These are phyloP conservation scores for Zea luxurians DNA, from an alignment of 176 grass and related monocot species.

Conservation along the genomic window DNA sequence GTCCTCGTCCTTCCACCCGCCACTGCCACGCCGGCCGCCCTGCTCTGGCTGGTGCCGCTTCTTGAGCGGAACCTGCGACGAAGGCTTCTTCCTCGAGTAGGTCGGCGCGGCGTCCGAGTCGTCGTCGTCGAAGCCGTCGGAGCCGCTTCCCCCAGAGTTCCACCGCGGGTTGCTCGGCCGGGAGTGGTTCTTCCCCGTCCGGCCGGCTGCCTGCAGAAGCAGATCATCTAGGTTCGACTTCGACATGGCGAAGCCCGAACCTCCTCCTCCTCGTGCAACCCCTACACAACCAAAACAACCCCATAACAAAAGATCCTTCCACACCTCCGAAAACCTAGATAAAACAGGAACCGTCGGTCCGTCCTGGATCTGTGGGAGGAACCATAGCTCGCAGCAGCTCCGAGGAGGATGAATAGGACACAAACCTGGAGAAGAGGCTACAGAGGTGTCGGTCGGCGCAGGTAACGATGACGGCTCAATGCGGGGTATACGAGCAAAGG, in stretches of 20 bases:
- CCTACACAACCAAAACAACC: constrained; percentile 1
- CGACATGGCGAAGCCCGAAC: constrained; percentile 40
- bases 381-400: too few species aligned
- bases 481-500: background rate
- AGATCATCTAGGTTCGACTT: constrained; percentile 54
- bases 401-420: background rate
- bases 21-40: constrained; percentile 9
- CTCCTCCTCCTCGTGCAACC: background rate
- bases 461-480: background rate
- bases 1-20: constrained; percentile 31
- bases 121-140: constrained; percentile 50
- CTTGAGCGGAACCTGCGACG: constrained; percentile 85
- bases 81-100: constrained; percentile 50
- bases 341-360: constrained; percentile 7
- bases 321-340: background rate
- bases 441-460: background rate
- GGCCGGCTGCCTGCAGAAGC: constrained; percentile 82
- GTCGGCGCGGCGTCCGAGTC: constrained; percentile 52
- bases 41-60: constrained; percentile 68
- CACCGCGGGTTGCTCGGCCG: constrained; percentile 44
- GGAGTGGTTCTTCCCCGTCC: constrained; percentile 47
- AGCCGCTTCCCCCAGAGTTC: constrained; percentile 59
- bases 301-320: background rate
- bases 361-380: constrained; percentile 14
- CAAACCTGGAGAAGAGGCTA: constrained; percentile 8